Conservation (phyloP, 2,329 filamentous ascomycete genomes). For the Tolypocladium pustulatum region DNA sequence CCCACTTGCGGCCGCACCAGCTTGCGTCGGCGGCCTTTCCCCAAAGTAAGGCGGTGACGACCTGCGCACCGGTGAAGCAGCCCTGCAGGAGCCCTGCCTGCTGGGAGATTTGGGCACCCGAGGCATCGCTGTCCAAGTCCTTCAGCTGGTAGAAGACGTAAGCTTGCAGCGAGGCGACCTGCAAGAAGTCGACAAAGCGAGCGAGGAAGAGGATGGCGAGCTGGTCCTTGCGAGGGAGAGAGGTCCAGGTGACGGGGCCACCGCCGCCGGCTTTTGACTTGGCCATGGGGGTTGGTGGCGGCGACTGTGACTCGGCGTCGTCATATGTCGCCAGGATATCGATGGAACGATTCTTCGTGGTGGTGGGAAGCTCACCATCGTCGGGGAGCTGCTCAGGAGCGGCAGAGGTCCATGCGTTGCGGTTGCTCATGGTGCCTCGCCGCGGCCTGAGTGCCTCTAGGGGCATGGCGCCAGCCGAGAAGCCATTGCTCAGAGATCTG, state of each 20-base stretch:
- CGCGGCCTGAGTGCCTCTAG: not conserved
- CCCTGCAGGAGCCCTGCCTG: conserved; percentile 72
- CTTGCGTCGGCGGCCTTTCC: conserved; percentile 57
- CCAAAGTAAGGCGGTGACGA: conserved; percentile 75
- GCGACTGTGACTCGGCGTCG: not conserved
- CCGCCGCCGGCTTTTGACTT: conserved; percentile 1
- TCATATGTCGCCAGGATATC: not conserved
- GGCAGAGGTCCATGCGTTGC: not conserved
- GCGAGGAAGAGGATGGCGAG: conserved; percentile 68
- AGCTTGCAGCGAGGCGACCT: conserved; percentile 63
- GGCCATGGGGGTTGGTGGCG: not conserved
- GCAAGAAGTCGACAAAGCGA: conserved; percentile 70
- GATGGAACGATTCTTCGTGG: not conserved
- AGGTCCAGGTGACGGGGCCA: conserved; percentile 41
- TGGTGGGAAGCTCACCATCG: not conserved
- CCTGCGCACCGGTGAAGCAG: conserved; percentile 73
- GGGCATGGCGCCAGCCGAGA: not conserved
- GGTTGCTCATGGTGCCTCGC: not conserved
- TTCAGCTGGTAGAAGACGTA: conserved; percentile 88
- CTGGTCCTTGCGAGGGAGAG: conserved; percentile 68
- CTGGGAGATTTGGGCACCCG: conserved; percentile 56
- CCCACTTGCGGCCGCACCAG: conserved; percentile 61
- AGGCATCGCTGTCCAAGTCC: conserved; percentile 51
- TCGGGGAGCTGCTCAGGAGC: not conserved
- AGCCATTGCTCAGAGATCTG: not conserved